Evolutionary conservation across 1,284 basidiomycete species (phyloP).

Genomic region (Austroboletus novae-zelandiae): DNA sequence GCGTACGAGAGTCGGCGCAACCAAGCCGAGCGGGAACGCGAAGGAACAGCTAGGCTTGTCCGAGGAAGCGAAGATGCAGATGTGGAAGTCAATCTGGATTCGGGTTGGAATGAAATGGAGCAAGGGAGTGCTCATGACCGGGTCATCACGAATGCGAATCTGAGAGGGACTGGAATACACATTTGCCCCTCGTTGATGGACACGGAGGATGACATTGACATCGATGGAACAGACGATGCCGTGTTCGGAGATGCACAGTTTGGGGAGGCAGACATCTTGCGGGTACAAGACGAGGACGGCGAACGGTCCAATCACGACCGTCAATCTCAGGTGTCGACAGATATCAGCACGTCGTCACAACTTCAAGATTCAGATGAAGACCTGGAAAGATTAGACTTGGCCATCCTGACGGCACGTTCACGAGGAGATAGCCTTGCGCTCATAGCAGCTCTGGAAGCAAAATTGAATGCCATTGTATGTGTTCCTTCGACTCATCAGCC

Average conservation of each 20-base stretch:
- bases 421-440: constrained; percentile 47
- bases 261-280: constrained; percentile 64
- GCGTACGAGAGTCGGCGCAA: constrained; percentile 49
- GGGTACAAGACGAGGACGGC: constrained; percentile 21
- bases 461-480: constrained; percentile 57
- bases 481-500: not conserved
- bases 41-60: constrained; percentile 17
- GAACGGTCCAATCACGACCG: constrained; percentile 20
- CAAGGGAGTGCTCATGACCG: constrained; percentile 27
- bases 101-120: constrained; percentile 29
- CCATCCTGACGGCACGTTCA: constrained; percentile 47
- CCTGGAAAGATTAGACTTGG: constrained; percentile 47
- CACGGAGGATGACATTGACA: constrained; percentile 73
- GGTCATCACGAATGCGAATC: constrained; percentile 36
- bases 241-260: constrained; percentile 70
- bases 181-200: constrained; percentile 55
- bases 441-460: constrained; percentile 56
- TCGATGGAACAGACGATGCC: constrained; percentile 72
- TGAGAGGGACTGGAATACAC: constrained; percentile 58
- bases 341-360: constrained; percentile 1
- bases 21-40: constrained; percentile 41
- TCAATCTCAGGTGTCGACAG: constrained; percentile 1
- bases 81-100: constrained; percentile 35
- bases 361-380: constrained; percentile 21
- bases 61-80: constrained; percentile 23